These are phyloP conservation scores for Actinomortierella wolfii DNA, from an alignment of 371 early-diverging fungal species.

Conservation along the genomic window DNA sequence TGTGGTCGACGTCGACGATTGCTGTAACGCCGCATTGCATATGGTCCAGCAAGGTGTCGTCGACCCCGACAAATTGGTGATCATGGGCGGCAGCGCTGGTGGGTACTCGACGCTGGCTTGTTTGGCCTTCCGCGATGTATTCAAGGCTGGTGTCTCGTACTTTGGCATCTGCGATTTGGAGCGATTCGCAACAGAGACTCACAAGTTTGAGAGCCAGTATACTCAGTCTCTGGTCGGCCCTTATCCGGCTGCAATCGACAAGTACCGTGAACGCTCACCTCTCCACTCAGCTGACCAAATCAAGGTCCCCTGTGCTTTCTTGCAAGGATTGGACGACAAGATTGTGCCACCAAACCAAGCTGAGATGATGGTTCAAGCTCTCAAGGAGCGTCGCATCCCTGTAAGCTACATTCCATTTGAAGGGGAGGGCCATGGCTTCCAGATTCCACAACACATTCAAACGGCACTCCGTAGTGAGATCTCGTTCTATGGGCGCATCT, in stretches of 20 bases:
- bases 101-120: constrained; percentile 74
- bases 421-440: constrained; percentile 72
- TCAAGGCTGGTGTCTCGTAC: constrained; percentile 69
- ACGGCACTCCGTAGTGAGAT: constrained; percentile 26
- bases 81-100: constrained; percentile 75
- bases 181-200: constrained; percentile 69
- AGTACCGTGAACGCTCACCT: constrained; percentile 68
- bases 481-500: constrained; percentile 30
- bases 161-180: constrained; percentile 77
- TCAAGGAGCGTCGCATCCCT: constrained; percentile 61
- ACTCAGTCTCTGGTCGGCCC: constrained; percentile 66
- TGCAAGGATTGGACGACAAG: constrained; percentile 79
- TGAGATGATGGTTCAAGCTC: constrained; percentile 71
- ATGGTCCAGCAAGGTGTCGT: constrained; percentile 64
- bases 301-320: constrained; percentile 69
- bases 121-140: constrained; percentile 72
- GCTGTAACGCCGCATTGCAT: constrained; percentile 70
- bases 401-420: constrained; percentile 71
- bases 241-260: constrained; percentile 56
- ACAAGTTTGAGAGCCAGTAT: constrained; percentile 79
- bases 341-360: constrained; percentile 83
- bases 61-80: constrained; percentile 62
- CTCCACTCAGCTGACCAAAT: constrained; percentile 61
- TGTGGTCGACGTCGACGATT: constrained; percentile 78
- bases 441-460: constrained; percentile 35